Evolutionary conservation across 257 asterid species (phyloP), one percentile per base, ranked within the genome.

Genomic region (Solanum megistacrolobum): DNA sequence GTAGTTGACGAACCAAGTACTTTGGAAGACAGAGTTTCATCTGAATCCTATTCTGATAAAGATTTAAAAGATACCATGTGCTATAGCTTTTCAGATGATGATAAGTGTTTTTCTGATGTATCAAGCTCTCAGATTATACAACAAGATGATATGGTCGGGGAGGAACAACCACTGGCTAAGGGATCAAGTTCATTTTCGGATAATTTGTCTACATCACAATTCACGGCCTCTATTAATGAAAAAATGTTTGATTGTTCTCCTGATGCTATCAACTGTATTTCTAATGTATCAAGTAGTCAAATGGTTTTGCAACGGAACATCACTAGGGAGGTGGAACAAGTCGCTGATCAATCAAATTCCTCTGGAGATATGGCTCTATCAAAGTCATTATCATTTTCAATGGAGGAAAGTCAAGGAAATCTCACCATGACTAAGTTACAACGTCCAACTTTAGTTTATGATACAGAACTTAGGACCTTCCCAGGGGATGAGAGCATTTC

Each of bases 401-500:
- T 36, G 55, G 87, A 18, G 36, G 39, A 85, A 85, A 31, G 27
- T 38, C 81, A 27, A 27, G 85, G 68, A 46, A 81, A 81, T 27
- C 10, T 39, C 85, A 29, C 32, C 85, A 46, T 20, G 66, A 35
- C 66, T 81, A 46, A 81, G 66, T 16, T 81, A 31, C 66, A 16
- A 65, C 87, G 52, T 35, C 86, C 85, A 69, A 87, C 78, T 84
- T 88, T 91, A 74, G 69, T 83, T 89, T 76, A 76, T 16, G 90
- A 73, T 84, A 88, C 60, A 84, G 91, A 58, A 87, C 82, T 84
- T 62, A 38, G 84, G 85, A 25, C 89, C 85, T 66, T 43, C 69
- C 88, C 35, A 3, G 85, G 5, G 66, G 41, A 81, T 46, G 39
- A 46, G 76, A 72, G 66, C 66, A 52, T 10, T 46, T 90, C 87